These are phyloP conservation scores for Aureobasidium pullulans DNA, from an alignment of 2,329 filamentous ascomycete species.

Conservation along the genomic window DNA sequence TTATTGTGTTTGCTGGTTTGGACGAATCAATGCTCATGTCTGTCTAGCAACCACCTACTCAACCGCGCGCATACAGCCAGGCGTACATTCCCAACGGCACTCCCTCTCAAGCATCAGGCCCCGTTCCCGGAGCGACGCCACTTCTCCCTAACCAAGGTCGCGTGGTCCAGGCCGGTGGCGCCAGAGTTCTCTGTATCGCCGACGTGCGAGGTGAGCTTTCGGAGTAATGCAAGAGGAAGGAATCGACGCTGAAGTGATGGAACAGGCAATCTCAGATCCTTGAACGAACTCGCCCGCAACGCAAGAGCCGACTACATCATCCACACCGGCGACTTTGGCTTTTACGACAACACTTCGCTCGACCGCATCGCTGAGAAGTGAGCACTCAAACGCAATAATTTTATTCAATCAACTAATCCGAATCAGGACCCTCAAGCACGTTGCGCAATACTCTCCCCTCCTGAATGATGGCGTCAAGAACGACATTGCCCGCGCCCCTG, in stretches of 20 bases:
- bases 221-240: neutral
- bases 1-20: neutral
- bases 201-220: conserved; percentile 42
- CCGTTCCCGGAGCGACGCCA: conserved; percentile 37
- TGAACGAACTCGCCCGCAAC: conserved; percentile 93
- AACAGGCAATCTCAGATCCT: conserved; percentile 82
- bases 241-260: conserved; percentile 16
- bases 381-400: conserved; percentile 29
- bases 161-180: conserved; percentile 43
- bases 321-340: conserved; percentile 97
- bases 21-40: neutral
- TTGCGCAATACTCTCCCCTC: conserved; percentile 94
- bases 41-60: conserved; percentile 41
- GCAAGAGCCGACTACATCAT: conserved; percentile 96
- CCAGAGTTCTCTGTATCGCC: conserved; percentile 44
- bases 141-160: conserved; percentile 47
- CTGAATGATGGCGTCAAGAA: conserved; percentile 69
- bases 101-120: conserved; percentile 23
- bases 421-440: conserved; percentile 85
- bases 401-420: conserved; percentile 2
- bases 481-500: conserved; percentile 59
- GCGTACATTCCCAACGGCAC: conserved; percentile 42
- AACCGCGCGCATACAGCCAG: conserved; percentile 44
- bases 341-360: conserved; percentile 93
- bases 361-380: conserved; percentile 98